These are phyloP conservation scores for Baudoinia panamericana DNA, from an alignment of 495 filamentous ascomycete species.

Conservation along the genomic window DNA sequence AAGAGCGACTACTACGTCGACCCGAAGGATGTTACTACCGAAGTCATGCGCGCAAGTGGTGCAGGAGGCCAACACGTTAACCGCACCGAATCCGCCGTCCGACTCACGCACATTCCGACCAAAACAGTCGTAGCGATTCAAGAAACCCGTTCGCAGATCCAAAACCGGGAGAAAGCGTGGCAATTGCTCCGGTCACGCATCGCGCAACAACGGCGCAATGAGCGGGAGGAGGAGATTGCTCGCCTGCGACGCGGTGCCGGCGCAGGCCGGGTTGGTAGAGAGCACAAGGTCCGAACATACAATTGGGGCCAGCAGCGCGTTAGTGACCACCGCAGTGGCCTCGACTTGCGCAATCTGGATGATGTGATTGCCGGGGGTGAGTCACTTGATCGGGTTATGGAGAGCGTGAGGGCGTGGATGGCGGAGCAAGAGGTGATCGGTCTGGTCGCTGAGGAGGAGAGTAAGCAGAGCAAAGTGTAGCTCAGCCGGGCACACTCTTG, in stretches of 20 bases:
- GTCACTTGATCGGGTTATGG: constrained; percentile 58
- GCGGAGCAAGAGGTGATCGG: constrained; percentile 61
- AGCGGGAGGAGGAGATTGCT: constrained; percentile 68
- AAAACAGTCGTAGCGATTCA: constrained; percentile 79
- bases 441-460: constrained; percentile 40
- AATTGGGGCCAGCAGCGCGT: constrained; percentile 88
- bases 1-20: constrained; percentile 82
- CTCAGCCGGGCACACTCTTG: too few relatives aligned
- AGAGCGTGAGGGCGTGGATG: constrained; percentile 70
- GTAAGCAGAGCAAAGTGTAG: too few relatives aligned
- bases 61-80: constrained; percentile 97
- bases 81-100: constrained; percentile 90
- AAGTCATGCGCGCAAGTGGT: constrained; percentile 83
- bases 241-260: constrained; percentile 61
- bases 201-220: constrained; percentile 67
- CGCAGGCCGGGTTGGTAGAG: constrained; percentile 66
- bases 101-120: constrained; percentile 84
- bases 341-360: constrained; percentile 69
- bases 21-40: constrained; percentile 67
- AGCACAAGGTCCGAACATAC: constrained; percentile 90
- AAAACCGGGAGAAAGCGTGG: constrained; percentile 82
- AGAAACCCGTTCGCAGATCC: constrained; percentile 77
- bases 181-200: constrained; percentile 66
- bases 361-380: constrained; percentile 51
- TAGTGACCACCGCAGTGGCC: constrained; percentile 81